These are phyloP conservation scores for Plasmodium blacklocki DNA, from an alignment of 169 alveolate genomes.

Conservation along the genomic window DNA sequence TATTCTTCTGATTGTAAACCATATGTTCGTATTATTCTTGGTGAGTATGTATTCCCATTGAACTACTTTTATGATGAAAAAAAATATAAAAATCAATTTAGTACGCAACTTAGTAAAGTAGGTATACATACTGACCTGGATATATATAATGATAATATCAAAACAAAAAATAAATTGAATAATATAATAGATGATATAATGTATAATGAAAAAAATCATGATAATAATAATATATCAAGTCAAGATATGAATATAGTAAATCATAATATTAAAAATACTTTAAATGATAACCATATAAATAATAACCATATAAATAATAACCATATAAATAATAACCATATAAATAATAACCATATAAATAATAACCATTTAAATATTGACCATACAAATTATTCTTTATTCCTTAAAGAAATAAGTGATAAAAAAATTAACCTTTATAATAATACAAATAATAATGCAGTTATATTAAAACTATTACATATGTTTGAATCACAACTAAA, in stretches of 20 bases:
- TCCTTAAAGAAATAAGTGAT: slow-evolving; percentile 9
- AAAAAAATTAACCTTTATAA: slow-evolving; percentile 27
- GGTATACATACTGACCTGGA: slow-evolving; percentile 33
- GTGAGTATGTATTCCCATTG: slow-evolving; percentile 31
- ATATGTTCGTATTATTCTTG: slow-evolving; percentile 33
- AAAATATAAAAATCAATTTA: background rate
- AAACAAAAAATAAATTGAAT: background rate
- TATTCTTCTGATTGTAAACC: slow-evolving; percentile 11
- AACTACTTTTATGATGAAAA: background rate
- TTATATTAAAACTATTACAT: slow-evolving; percentile 6
- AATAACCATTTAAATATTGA: background rate
- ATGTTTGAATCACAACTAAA: slow-evolving; percentile 25
- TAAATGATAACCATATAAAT: background rate
- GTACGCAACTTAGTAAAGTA: slow-evolving; percentile 1
- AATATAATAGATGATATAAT: background rate
- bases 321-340: background rate
- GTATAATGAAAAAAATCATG: background rate
- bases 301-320: background rate
- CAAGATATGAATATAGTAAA: background rate
- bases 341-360: background rate
- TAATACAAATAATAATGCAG: slow-evolving; percentile 13
- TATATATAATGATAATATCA: slow-evolving; percentile 4
- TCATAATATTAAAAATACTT: background rate
- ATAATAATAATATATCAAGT: background rate
- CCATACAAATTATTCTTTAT: background rate